Evolutionary conservation across 331 rosid species (phyloP).

Genomic region (Dryas integrifolia): DNA sequence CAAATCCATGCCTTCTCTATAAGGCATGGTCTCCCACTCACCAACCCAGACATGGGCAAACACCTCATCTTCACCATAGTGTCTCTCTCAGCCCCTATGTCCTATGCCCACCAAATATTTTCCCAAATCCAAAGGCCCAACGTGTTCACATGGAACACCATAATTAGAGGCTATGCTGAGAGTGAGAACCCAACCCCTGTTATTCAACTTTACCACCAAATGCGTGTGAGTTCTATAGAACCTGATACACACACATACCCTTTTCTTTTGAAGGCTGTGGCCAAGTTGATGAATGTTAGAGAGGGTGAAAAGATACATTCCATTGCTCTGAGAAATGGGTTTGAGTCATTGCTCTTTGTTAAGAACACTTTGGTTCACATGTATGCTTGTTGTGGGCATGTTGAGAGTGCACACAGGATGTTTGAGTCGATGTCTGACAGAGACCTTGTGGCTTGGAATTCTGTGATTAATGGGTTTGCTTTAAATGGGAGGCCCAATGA

Average conservation of each 20-base stretch:
- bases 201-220: constrained; percentile 40
- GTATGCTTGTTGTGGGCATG: constrained; percentile 67
- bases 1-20: constrained; percentile 86
- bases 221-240: constrained; percentile 41
- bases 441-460: constrained; percentile 93
- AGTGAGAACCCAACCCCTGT: constrained; percentile 50
- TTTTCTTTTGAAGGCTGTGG: constrained; percentile 72
- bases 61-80: constrained; percentile 66
- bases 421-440: constrained; percentile 64
- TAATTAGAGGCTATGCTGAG: constrained; percentile 81
- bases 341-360: constrained; percentile 70
- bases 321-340: constrained; percentile 58
- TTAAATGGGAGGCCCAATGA: constrained; percentile 84
- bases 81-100: constrained; percentile 70
- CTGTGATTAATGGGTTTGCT: constrained; percentile 81
- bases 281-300: constrained; percentile 51
- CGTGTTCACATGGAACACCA: constrained; percentile 78
- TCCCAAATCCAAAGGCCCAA: constrained; percentile 45
- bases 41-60: constrained; percentile 64
- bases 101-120: constrained; percentile 54
- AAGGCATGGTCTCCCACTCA: constrained; percentile 54
- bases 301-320: constrained; percentile 69
- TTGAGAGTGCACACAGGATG: constrained; percentile 60
- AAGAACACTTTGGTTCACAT: constrained; percentile 72
- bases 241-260: constrained; percentile 91